A percentile compares a stretch with the other conserved stretches of the same genome.
phyloP scores from a whole-genome alignment of 768 basidiomycete genomes.

The Pluteus cervinus region DNA sequence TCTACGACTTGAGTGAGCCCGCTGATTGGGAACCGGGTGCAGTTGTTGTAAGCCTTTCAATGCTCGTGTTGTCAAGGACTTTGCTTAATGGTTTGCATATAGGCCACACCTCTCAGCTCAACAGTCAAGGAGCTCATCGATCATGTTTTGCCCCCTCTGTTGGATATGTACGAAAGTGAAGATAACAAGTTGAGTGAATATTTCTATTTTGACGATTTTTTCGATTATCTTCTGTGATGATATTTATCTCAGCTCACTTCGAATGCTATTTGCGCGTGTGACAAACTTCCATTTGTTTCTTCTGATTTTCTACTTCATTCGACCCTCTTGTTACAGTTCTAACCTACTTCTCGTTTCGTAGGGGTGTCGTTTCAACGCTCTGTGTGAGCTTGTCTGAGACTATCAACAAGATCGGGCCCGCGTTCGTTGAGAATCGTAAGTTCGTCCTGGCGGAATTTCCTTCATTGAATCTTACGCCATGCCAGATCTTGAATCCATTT shows the following conservation, averaged over 20 bases:
- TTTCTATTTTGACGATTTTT: slow-evolving; percentile 6
- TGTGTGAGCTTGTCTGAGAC: slow-evolving; percentile 89
- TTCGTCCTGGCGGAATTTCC: slow-evolving; percentile 7
- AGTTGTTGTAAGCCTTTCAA: slow-evolving; percentile 41
- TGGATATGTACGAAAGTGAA: slow-evolving; percentile 90
- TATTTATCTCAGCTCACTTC: slow-evolving; percentile 74
- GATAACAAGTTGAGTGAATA: slow-evolving; percentile 83
- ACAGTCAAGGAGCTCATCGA: slow-evolving; percentile 77
- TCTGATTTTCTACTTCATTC: slow-evolving; percentile 25
- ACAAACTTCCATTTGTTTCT: slow-evolving; percentile 28
- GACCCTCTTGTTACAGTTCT: slow-evolving; percentile 7
- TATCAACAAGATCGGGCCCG: slow-evolving; percentile 87
- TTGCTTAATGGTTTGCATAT: slow-evolving; percentile 9
- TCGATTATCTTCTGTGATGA: slow-evolving; percentile 35
- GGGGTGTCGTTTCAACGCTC: slow-evolving; percentile 81
- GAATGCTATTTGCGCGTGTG: slow-evolving; percentile 60
- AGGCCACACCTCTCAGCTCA: slow-evolving; percentile 45
- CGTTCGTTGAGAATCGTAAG: slow-evolving; percentile 74
- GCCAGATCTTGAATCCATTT: slow-evolving; percentile 70
- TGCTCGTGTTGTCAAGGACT: neutral
- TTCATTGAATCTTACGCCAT: slow-evolving; percentile 6
- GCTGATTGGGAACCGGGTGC: slow-evolving; percentile 80
- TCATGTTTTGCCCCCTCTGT: slow-evolving; percentile 64
- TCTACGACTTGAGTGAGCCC: slow-evolving; percentile 83
- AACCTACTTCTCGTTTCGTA: slow-evolving; percentile 27